These are phyloP conservation scores for Fusarium heterosporum DNA, from an alignment of 2,329 filamentous ascomycete species.

Conservation along the genomic window DNA sequence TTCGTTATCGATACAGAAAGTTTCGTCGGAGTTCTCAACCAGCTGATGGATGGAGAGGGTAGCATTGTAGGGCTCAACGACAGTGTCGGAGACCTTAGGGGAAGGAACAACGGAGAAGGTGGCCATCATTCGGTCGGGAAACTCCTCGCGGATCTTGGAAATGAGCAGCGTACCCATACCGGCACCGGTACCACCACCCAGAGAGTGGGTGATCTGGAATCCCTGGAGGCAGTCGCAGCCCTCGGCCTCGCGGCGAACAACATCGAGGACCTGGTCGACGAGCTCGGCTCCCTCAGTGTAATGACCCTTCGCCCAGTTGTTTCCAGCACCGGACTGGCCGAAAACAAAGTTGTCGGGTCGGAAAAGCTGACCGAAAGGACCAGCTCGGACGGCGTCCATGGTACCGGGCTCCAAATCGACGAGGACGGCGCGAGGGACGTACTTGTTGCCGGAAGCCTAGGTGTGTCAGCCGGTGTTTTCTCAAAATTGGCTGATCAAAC, in stretches of 20 bases:
- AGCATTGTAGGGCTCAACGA: conserved; percentile 99
- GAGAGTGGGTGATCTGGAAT: conserved; percentile 99
- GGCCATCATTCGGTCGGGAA: conserved; percentile 99
- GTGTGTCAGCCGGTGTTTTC: conserved; percentile 30
- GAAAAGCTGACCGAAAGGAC: conserved; percentile 99
- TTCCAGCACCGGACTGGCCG: conserved; percentile 98
- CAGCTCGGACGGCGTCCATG: conserved; percentile 98
- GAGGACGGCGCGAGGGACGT: conserved; percentile 98
- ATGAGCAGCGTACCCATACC: conserved; percentile 99
- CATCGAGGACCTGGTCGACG: conserved; percentile 97
- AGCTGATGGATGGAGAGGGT: conserved; percentile 99
- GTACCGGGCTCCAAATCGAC: conserved; percentile 99
- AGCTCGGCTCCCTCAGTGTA: conserved; percentile 99
- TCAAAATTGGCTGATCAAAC: conserved; percentile 1
- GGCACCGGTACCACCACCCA: conserved; percentile 99
- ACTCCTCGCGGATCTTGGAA: conserved; percentile 99
- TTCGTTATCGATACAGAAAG: conserved; percentile 99
- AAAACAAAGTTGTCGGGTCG: conserved; percentile 99
- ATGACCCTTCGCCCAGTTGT: conserved; percentile 99
- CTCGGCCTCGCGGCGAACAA: conserved; percentile 98
- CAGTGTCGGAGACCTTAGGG: conserved; percentile 99
- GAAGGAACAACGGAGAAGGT: conserved; percentile 99
- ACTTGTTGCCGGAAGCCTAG: conserved; percentile 97
- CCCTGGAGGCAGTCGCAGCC: conserved; percentile 99
- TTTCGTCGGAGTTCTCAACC: conserved; percentile 99